phyloP scores from a whole-genome alignment of 2,329 filamentous ascomycete species.

The Gaeumannomyces tritici region DNA sequence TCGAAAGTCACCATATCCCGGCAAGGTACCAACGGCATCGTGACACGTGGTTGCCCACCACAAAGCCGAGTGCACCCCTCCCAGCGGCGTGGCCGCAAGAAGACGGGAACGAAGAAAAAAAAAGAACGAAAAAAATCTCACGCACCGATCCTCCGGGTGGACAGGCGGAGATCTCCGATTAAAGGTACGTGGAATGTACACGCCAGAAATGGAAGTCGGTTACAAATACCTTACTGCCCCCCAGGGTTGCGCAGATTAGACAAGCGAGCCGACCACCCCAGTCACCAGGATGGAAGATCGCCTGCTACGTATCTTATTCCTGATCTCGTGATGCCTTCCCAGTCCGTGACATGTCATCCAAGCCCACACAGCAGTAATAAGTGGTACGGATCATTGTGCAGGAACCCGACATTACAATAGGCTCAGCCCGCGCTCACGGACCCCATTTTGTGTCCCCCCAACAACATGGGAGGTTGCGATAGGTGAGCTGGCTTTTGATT shows the following conservation, averaged over 20 bases:
- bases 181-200: background rate
- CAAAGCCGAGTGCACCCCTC: background rate
- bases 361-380: background rate
- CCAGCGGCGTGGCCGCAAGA: too few species aligned
- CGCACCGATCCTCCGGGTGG: background rate
- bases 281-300: background rate
- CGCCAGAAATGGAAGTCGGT: background rate
- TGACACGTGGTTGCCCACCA: conserved; percentile 15
- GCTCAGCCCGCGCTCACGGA: conserved; percentile 4
- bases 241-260: background rate
- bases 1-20: background rate
- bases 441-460: background rate
- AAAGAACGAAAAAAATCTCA: background rate
- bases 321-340: conserved; percentile 4
- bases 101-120: background rate
- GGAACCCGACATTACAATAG: conserved; percentile 17
- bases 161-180: background rate
- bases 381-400: conserved; percentile 18
- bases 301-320: background rate
- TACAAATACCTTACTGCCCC: background rate
- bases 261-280: background rate
- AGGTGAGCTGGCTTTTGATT: background rate
- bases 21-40: conserved; percentile 13
- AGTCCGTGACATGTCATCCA: conserved; percentile 10
- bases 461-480: background rate